Conservation (phyloP, 2,329 filamentous ascomycete genomes). For the Graphilbum fragrans region DNA sequence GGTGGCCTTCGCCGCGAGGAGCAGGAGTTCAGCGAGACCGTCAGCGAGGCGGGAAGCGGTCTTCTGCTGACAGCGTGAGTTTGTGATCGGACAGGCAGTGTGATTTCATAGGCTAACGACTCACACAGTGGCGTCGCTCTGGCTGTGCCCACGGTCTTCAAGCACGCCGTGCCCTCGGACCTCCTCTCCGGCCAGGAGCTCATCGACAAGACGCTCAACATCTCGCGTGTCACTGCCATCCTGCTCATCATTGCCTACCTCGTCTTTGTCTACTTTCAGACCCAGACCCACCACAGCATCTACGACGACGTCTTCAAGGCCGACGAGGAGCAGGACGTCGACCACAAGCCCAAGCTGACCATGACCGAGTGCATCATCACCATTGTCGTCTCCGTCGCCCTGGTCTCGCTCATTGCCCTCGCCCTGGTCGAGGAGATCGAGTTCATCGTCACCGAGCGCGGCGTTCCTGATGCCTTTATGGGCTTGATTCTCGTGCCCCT, state of each 20-base stretch:
- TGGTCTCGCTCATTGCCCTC: slow-evolving; percentile 63
- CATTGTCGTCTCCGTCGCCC: slow-evolving; percentile 48
- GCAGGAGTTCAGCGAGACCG: slow-evolving; percentile 59
- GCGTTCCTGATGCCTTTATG: slow-evolving; percentile 41
- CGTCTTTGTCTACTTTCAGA: slow-evolving; percentile 60
- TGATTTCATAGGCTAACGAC: not conserved
- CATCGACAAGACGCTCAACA: slow-evolving; percentile 40
- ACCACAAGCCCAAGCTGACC: slow-evolving; percentile 57
- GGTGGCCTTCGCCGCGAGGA: slow-evolving; percentile 58
- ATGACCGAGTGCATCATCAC: slow-evolving; percentile 60
- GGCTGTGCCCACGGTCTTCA: slow-evolving; percentile 44
- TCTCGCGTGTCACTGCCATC: slow-evolving; percentile 60
- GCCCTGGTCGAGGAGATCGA: slow-evolving; percentile 64
- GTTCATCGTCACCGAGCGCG: slow-evolving; percentile 32
- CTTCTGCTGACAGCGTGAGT: slow-evolving; percentile 66
- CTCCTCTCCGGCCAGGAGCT: slow-evolving; percentile 26
- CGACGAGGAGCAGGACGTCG: slow-evolving; percentile 56
- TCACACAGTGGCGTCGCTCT: slow-evolving; percentile 31
- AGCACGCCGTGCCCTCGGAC: slow-evolving; percentile 26
- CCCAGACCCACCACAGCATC: slow-evolving; percentile 64
- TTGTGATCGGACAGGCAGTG: slow-evolving; percentile 8
- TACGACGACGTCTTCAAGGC: slow-evolving; percentile 62
- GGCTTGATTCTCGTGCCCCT: slow-evolving; percentile 69
- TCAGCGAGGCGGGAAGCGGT: slow-evolving; percentile 70
- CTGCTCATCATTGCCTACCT: slow-evolving; percentile 59